Conservation (phyloP, 2,329 filamentous ascomycete species). For the Alternaria burnsii region DNA sequence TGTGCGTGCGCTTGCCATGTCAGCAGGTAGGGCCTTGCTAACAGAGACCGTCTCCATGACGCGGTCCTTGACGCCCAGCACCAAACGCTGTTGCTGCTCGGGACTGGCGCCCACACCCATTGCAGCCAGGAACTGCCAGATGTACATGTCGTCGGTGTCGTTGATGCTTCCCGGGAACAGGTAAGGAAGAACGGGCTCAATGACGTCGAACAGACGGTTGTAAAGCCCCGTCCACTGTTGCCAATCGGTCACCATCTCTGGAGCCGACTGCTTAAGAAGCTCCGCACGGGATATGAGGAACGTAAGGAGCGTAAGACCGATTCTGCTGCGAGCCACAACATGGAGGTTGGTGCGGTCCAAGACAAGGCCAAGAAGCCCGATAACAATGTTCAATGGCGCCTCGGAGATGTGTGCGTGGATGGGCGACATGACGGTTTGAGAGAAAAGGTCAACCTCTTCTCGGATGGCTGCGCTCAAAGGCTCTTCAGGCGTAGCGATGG, state of each 20-base stretch:
- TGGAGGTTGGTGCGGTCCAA: slow-evolving; percentile 83
- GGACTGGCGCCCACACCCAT: slow-evolving; percentile 93
- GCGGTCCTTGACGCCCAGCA: slow-evolving; percentile 95
- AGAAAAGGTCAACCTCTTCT: slow-evolving; percentile 93
- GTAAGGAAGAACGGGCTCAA: slow-evolving; percentile 83
- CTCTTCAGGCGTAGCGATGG: slow-evolving; percentile 77
- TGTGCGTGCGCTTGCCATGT: slow-evolving; percentile 83
- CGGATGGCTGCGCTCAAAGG: slow-evolving; percentile 73
- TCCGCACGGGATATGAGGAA: slow-evolving; percentile 95
- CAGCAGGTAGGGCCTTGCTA: slow-evolving; percentile 85
- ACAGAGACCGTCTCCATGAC: slow-evolving; percentile 94
- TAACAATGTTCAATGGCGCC: slow-evolving; percentile 87
- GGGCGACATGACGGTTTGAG: slow-evolving; percentile 84
- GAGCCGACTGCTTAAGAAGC: slow-evolving; percentile 83
- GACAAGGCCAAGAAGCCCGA: slow-evolving; percentile 86
- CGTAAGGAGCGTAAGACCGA: slow-evolving; percentile 88
- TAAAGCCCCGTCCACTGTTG: slow-evolving; percentile 85
- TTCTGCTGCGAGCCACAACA: slow-evolving; percentile 82
- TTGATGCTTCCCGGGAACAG: slow-evolving; percentile 94
- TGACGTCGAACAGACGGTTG: slow-evolving; percentile 82
- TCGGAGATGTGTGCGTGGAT: slow-evolving; percentile 91
- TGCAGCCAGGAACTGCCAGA: slow-evolving; percentile 97
- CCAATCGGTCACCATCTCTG: slow-evolving; percentile 70
- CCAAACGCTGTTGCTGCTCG: slow-evolving; percentile 92
- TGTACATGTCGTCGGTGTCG: slow-evolving; percentile 90